These are phyloP conservation scores for Microcyclospora pomicola DNA, from an alignment of 2,329 filamentous ascomycete species.

Conservation along the genomic window DNA sequence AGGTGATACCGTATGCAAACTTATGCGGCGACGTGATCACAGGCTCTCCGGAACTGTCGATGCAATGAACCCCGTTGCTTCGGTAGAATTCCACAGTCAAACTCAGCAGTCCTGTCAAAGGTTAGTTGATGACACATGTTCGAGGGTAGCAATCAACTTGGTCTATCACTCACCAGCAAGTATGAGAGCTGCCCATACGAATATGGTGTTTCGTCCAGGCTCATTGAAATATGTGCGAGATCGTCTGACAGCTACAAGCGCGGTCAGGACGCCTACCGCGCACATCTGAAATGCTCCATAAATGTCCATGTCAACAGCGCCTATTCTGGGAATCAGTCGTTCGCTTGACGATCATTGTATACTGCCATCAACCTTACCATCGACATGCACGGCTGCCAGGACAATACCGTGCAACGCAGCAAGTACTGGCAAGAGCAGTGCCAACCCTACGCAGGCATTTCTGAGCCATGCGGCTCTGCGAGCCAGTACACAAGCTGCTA, in stretches of 20 bases:
- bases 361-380: conserved; percentile 31
- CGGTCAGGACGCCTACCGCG: conserved; percentile 50
- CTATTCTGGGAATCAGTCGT: conserved; percentile 23
- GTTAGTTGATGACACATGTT: conserved; percentile 1
- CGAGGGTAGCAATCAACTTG: not conserved
- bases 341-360: not conserved
- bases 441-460: conserved; percentile 49
- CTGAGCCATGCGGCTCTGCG: conserved; percentile 48
- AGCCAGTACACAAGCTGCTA: conserved; percentile 50
- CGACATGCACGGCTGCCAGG: conserved; percentile 44
- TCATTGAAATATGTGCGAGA: conserved; percentile 52
- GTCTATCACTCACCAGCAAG: conserved; percentile 37
- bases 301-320: conserved; percentile 53
- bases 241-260: conserved; percentile 46
- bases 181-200: conserved; percentile 49
- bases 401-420: conserved; percentile 51
- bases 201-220: conserved; percentile 51
- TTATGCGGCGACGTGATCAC: conserved; percentile 22
- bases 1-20: conserved; percentile 36
- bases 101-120: conserved; percentile 39
- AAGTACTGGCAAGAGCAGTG: conserved; percentile 48
- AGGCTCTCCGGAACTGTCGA: conserved; percentile 25
- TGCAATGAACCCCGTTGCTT: conserved; percentile 3
- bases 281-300: conserved; percentile 56
- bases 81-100: conserved; percentile 53